Conservation (phyloP, 106 monocot genomes). For the Dactylorhiza incarnata region DNA sequence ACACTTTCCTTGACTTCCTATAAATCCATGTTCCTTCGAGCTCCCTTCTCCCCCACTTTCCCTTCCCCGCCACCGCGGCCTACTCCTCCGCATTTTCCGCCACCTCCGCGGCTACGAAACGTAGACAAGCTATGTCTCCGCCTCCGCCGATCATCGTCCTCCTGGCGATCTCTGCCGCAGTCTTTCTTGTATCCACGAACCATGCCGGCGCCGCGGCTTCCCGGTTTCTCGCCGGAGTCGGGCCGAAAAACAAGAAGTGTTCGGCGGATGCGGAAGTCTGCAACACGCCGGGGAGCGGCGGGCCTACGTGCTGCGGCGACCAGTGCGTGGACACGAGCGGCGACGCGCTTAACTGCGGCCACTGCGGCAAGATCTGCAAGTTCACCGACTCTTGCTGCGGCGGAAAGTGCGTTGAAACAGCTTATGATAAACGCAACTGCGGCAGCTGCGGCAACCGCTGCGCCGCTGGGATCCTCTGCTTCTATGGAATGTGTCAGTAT, state of each 20-base stretch:
- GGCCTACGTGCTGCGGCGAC: slow-evolving; percentile 2
- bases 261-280: not conserved
- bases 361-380: slow-evolving; percentile 15
- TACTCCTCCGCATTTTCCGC: too few relatives aligned
- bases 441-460: slow-evolving; percentile 12
- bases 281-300: not conserved
- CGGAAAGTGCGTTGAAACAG: slow-evolving; percentile 13
- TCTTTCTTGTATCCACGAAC: not conserved
- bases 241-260: slow-evolving; percentile 1
- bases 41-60: too few relatives aligned
- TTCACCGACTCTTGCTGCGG: slow-evolving; percentile 19
- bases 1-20: too few relatives aligned
- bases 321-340: not conserved
- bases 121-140: not conserved
- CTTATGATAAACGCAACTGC: not conserved
- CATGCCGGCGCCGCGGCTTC: not conserved
- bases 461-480: not conserved
- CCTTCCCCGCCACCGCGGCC: too few relatives aligned
- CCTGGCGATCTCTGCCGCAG: not conserved
- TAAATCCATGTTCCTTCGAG: too few relatives aligned
- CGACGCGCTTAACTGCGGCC: slow-evolving; percentile 12
- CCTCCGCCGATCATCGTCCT: not conserved
- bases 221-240: not conserved
- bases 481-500: slow-evolving; percentile 18
- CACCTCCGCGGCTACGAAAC: too few relatives aligned